Percentiles rank a stretch among this genome's conserved stretches.
Evolutionary conservation across 441 rosid genomes (phyloP).

Genomic region (Jatropha multifida): DNA sequence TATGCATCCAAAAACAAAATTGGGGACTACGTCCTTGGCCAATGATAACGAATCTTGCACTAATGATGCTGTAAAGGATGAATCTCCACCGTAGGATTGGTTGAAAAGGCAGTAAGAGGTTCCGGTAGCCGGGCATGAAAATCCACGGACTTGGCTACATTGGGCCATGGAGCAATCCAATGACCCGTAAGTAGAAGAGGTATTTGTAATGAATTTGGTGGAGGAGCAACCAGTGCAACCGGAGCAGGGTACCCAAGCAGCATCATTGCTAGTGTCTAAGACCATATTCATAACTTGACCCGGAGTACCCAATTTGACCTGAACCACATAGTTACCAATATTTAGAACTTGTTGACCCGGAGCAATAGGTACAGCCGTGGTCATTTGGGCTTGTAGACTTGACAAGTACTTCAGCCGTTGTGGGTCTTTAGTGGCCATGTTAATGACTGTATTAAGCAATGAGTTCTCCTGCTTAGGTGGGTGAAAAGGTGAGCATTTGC

Average conservation of each 20-base stretch:
- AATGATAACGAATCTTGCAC: slow-evolving; percentile 56
- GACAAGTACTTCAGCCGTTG: slow-evolving; percentile 47
- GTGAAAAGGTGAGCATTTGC: slow-evolving; percentile 63
- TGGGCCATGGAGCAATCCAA: slow-evolving; percentile 68
- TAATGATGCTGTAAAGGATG: slow-evolving; percentile 70
- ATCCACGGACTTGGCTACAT: slow-evolving; percentile 62
- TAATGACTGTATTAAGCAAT: slow-evolving; percentile 40
- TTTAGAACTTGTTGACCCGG: slow-evolving; percentile 50
- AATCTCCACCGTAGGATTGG: slow-evolving; percentile 89
- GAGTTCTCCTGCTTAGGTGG: slow-evolving; percentile 44
- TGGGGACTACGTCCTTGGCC: slow-evolving; percentile 47
- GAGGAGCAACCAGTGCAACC: slow-evolving; percentile 70
- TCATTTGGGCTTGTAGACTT: slow-evolving; percentile 37
- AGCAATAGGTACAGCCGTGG: slow-evolving; percentile 50
- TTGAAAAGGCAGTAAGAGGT: slow-evolving; percentile 56
- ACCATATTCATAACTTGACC: slow-evolving; percentile 83
- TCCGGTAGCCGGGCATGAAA: slow-evolving; percentile 61
- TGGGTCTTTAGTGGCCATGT: slow-evolving; percentile 61
- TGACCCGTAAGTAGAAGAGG: slow-evolving; percentile 53
- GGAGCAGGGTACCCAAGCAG: slow-evolving; percentile 81
- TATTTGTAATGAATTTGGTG: slow-evolving; percentile 46
- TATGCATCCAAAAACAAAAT: slow-evolving; percentile 69
- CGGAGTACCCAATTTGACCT: slow-evolving; percentile 74
- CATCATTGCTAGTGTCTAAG: slow-evolving; percentile 77
- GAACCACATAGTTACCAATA: slow-evolving; percentile 65